Evolutionary conservation across 139 green algal species (phyloP).

Genomic region (Chlorella sp.): DNA sequence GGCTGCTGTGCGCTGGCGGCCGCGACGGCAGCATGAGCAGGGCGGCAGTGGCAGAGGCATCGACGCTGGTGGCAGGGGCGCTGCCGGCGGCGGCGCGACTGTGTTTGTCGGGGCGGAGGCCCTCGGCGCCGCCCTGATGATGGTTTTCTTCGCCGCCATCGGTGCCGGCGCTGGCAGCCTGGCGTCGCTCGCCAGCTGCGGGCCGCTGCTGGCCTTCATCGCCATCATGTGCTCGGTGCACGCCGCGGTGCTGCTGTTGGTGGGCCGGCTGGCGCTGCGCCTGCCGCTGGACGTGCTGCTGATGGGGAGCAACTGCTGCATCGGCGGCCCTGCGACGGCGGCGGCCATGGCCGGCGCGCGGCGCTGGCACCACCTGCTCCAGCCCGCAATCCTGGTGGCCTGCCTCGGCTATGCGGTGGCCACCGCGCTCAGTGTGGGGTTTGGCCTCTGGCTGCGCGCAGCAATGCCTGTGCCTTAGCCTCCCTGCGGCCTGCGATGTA

Average conservation of each 20-base stretch:
- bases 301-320: conserved; percentile 72
- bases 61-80: neutral
- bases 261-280: conserved; percentile 30
- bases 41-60: conserved; percentile 6
- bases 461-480: too few species aligned
- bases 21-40: too few species aligned
- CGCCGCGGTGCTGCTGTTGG: conserved; percentile 31
- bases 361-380: conserved; percentile 71
- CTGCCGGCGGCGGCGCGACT: neutral
- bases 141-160: conserved; percentile 84
- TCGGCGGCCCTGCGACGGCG: conserved; percentile 81
- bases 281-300: conserved; percentile 58
- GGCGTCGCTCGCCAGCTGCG: conserved; percentile 32
- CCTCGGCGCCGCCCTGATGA: conserved; percentile 64
- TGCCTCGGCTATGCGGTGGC: conserved; percentile 64
- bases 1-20: neutral
- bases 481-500: too few species aligned
- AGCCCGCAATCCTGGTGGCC: conserved; percentile 67
- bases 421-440: conserved; percentile 41
- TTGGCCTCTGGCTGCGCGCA: conserved; percentile 33
- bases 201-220: conserved; percentile 53
- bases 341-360: conserved; percentile 66
- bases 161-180: conserved; percentile 63
- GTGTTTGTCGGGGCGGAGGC: conserved; percentile 45
- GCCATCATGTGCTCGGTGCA: conserved; percentile 26